Conservation (phyloP, 495 filamentous ascomycete species). For the Pyrenula aspistea region DNA sequence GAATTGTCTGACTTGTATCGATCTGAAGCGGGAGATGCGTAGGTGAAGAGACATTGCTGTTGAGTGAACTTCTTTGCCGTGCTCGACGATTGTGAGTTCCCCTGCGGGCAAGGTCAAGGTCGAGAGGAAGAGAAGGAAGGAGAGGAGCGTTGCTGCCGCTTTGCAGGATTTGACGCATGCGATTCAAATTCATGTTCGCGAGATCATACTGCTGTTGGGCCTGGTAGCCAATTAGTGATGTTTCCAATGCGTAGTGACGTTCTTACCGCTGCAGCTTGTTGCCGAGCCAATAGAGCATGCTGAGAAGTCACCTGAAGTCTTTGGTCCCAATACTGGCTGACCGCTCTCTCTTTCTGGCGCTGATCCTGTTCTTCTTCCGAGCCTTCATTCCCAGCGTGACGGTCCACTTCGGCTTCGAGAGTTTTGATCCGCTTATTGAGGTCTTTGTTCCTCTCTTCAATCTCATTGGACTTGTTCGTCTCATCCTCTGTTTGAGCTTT, state of each 20-base stretch:
- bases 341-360: conserved; percentile 41
- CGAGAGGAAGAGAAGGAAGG: conserved; percentile 25
- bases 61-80: conserved; percentile 35
- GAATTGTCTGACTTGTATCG: conserved; percentile 23
- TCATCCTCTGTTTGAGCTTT: conserved; percentile 29
- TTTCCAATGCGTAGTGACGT: neutral
- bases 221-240: conserved; percentile 1
- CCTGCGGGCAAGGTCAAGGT: conserved; percentile 26
- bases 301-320: conserved; percentile 25
- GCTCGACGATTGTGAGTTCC: conserved; percentile 30
- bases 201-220: conserved; percentile 35
- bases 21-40: conserved; percentile 25
- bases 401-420: conserved; percentile 46
- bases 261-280: neutral
- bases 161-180: conserved; percentile 13
- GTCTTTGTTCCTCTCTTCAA: conserved; percentile 52
- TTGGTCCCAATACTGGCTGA: conserved; percentile 43
- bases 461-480: conserved; percentile 35
- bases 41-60: conserved; percentile 35
- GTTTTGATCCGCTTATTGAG: conserved; percentile 49
- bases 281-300: neutral
- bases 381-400: conserved; percentile 30
- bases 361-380: conserved; percentile 35
- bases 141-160: conserved; percentile 31
- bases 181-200: neutral